Evolutionary conservation across 495 filamentous ascomycete species (phyloP).

Genomic region (Barbatosphaeria neglecta): DNA sequence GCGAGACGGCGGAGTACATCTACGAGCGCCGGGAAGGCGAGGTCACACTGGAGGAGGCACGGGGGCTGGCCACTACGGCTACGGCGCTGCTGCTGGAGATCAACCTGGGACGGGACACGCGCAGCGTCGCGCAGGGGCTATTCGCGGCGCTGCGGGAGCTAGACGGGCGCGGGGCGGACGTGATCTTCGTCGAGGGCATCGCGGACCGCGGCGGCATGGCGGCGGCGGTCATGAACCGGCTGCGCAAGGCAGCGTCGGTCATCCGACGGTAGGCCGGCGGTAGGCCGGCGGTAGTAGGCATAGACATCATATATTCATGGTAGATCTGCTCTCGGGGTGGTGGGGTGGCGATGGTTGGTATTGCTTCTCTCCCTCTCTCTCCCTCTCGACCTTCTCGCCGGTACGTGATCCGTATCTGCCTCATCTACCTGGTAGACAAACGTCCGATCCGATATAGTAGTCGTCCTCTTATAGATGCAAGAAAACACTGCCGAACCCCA

Average conservation of each 20-base stretch:
- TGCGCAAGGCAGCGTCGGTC: conserved; percentile 72
- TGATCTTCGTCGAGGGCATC: conserved; percentile 89
- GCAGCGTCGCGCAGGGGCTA: conserved; percentile 68
- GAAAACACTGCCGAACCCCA: no score
- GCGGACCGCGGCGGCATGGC: conserved; percentile 70
- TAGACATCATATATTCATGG: no score
- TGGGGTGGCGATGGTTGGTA: no score
- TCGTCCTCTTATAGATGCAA: no score
- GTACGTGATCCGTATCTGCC: no score
- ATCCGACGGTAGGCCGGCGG: conserved; percentile 28
- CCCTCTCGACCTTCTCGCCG: not conserved
- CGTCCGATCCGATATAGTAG: no score
- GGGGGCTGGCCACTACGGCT: conserved; percentile 15
- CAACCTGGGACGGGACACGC: conserved; percentile 52
- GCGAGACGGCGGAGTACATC: not conserved
- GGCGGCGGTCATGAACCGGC: conserved; percentile 92
- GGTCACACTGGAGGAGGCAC: conserved; percentile 12
- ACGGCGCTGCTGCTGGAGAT: conserved; percentile 51
- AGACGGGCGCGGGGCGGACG: conserved; percentile 64
- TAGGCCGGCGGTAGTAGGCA: not conserved
- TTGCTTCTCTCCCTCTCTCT: not conserved
- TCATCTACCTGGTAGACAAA: no score
- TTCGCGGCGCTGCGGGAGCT: conserved; percentile 82
- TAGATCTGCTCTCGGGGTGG: no score
- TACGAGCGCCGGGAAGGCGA: conserved; percentile 22